These are phyloP conservation scores for Picochlorum costavermella DNA, from an alignment of 139 green algal species.

Conservation along the genomic window DNA sequence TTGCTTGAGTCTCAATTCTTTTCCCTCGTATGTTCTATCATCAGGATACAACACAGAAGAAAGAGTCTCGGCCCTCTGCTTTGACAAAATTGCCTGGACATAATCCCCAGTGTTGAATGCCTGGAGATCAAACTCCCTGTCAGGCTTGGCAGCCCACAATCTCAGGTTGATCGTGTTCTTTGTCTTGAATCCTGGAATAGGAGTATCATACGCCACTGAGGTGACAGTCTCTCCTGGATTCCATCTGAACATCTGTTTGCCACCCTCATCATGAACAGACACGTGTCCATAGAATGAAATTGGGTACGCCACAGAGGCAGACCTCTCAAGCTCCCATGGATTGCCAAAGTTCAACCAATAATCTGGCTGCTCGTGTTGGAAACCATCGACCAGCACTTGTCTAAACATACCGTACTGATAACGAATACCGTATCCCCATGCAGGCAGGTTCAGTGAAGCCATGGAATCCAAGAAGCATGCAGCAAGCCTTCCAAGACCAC, in stretches of 20 bases:
- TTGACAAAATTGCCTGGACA: constrained; percentile 82
- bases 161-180: constrained; percentile 97
- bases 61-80: constrained; percentile 95
- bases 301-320: constrained; percentile 64
- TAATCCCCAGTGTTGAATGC: constrained; percentile 96
- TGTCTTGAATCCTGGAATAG: constrained; percentile 95
- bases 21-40: constrained; percentile 93
- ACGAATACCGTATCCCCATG: constrained; percentile 97
- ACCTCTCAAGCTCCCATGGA: constrained; percentile 92
- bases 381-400: constrained; percentile 78
- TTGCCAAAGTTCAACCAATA: constrained; percentile 96
- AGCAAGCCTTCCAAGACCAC: constrained; percentile 90
- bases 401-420: constrained; percentile 99
- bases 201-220: constrained; percentile 95
- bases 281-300: constrained; percentile 92
- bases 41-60: constrained; percentile 95
- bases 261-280: constrained; percentile 59
- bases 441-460: constrained; percentile 91
- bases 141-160: constrained; percentile 91
- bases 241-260: constrained; percentile 83
- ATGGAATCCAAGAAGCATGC: constrained; percentile 99
- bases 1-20: constrained; percentile 97
- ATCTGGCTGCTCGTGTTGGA: constrained; percentile 94
- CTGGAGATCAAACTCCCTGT: constrained; percentile 93
- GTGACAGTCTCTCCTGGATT: constrained; percentile 87